Evolutionary conservation across 768 basidiomycete species (phyloP).

Genomic region (Rhodosporidiobolus sp.): DNA sequence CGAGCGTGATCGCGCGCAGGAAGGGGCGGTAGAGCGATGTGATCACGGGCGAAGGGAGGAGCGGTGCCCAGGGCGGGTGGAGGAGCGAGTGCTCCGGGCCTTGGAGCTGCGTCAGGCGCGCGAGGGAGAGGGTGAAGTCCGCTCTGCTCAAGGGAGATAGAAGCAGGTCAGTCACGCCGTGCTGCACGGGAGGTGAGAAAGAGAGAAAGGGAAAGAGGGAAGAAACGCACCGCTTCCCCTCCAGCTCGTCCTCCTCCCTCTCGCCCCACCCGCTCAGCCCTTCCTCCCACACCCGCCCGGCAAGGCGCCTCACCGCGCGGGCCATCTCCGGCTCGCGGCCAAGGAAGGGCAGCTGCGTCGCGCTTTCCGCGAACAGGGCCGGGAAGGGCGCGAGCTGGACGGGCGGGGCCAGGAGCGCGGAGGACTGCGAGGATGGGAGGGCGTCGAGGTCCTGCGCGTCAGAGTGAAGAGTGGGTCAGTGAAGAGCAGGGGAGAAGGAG

Average conservation of each 20-base stretch:
- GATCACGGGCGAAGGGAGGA: slow-evolving; percentile 55
- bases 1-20: slow-evolving; percentile 61
- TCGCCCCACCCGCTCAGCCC: slow-evolving; percentile 41
- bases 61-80: slow-evolving; percentile 45
- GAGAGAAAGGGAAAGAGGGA: neutral
- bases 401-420: slow-evolving; percentile 41
- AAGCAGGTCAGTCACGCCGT: neutral
- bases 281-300: neutral
- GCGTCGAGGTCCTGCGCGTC: no score
- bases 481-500: neutral
- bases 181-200: no score
- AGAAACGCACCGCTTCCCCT: slow-evolving; percentile 15
- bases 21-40: slow-evolving; percentile 66
- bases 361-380: slow-evolving; percentile 22
- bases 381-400: neutral
- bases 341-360: slow-evolving; percentile 49
- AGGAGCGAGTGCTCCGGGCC: slow-evolving; percentile 54
- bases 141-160: slow-evolving; percentile 18
- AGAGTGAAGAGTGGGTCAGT: neutral
- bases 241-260: slow-evolving; percentile 28
- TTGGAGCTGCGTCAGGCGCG: slow-evolving; percentile 55
- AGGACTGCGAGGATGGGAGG: slow-evolving; percentile 35
- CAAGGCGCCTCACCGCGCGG: slow-evolving; percentile 34
- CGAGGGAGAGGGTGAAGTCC: slow-evolving; percentile 53
- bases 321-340: slow-evolving; percentile 56